These are phyloP conservation scores for Pinus albicaulis DNA, from an alignment of 75 land plant species.

Conservation along the genomic window DNA sequence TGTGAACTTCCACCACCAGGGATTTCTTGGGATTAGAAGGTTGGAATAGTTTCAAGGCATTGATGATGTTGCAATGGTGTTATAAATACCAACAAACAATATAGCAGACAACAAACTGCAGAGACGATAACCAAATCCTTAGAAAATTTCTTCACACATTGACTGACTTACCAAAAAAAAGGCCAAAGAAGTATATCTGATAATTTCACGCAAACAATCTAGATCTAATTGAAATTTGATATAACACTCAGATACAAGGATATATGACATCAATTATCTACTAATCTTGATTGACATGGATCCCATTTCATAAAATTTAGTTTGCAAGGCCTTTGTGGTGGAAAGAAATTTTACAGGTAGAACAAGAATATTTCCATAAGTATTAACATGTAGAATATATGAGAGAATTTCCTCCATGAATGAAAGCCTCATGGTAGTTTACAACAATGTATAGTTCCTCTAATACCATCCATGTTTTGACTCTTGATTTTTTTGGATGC, in stretches of 20 bases:
- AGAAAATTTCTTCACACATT: no score
- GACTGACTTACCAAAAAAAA: not conserved
- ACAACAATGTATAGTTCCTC: no score
- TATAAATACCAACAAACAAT: not conserved
- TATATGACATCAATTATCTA: not conserved
- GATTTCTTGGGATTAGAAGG: not conserved
- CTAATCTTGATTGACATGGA: no score
- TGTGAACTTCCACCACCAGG: not conserved
- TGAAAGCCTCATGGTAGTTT: no score
- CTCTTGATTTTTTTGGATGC: no score
- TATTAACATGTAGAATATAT: no score
- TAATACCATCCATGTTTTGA: no score
- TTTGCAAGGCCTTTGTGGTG: no score
- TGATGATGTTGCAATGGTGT: not conserved
- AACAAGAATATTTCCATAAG: no score
- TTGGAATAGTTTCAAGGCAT: slow-evolving; percentile 5
- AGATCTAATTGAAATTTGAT: not conserved
- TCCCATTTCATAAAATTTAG: no score
- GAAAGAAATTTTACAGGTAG: no score
- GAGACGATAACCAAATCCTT: not conserved
- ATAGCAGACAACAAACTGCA: not conserved
- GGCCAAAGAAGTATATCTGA: not conserved
- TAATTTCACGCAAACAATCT: not conserved
- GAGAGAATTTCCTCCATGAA: no score
- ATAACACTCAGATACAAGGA: not conserved